Evolutionary conservation across 2,329 filamentous ascomycete genomes (phyloP), one percentile per base, ranked within the genome.

Genomic region (Pseudodiploospora longispora): DNA sequence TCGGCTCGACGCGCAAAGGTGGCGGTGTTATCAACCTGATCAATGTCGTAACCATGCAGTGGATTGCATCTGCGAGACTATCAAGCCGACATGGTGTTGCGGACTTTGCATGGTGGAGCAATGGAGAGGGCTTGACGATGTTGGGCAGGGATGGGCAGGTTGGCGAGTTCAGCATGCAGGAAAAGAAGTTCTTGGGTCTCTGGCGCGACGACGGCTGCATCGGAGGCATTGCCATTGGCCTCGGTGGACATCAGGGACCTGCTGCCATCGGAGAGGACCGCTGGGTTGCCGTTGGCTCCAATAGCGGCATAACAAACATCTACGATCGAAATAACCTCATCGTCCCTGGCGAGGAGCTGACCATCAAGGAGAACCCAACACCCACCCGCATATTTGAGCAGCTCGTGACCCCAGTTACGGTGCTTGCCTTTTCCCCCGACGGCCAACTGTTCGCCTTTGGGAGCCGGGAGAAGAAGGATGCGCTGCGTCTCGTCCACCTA

Each of bases 201-300:
- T 98, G 93, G 93, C 75, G 80, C 40, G 93, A 98, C 57, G 88
- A 95, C 55, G 93, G 93, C 48, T 87, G 85, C 30, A 82, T 94
- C 10, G 89, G 85, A 43, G 90, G 85, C 9, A 95, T 89, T 0
- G 85, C 87, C 12, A 70, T 98, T 43, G 78, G 82, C 3, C 74
- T 97, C 3, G 91, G 93, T 31, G 86, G 85, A 1, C 71, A 72
- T 29, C 71, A 72, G 57, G 83, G 82, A 0, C 76, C 82, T 6
- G 59, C 60, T 4, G 65, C 67, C 37, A 68, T 90, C 4, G 91
- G 90, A 28, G 83, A 83, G 4, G 87, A 95, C 64, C 76, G 87
- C 46, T 98, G 90, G 89, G 80, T 96, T 10, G 89, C 87, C 1
- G 72, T 96, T 36, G 93, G 93, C 8, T 90, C 85, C 47, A 85